Evolutionary conservation across 2,329 filamentous ascomycete species (phyloP).

Genomic region (Calonectria honghensis): DNA sequence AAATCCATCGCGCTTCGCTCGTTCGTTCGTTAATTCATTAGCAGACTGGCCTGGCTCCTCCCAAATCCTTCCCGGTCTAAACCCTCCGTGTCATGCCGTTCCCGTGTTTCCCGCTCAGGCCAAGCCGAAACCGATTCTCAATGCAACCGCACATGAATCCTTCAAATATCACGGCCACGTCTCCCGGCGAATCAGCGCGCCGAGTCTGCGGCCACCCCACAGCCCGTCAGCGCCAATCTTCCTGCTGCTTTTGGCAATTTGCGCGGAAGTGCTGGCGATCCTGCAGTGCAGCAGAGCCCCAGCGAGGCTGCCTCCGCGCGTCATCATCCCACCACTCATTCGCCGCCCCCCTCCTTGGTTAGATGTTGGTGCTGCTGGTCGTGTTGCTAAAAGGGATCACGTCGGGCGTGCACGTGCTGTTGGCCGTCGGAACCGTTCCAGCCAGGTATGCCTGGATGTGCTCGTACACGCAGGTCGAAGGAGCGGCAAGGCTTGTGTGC

Average conservation of each 20-base stretch:
- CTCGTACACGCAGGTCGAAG: conserved; percentile 5
- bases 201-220: not conserved
- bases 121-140: conserved; percentile 11
- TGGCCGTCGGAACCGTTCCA: not conserved
- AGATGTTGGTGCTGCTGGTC: not conserved
- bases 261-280: not conserved
- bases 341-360: too few relatives aligned
- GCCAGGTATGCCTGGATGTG: conserved; percentile 16
- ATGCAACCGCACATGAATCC: conserved; percentile 10
- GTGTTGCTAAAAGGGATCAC: conserved; percentile 9
- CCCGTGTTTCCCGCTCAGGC: conserved; percentile 1
- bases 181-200: not conserved
- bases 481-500: conserved; percentile 12
- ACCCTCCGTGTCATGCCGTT: conserved; percentile 17
- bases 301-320: conserved; percentile 1
- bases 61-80: not conserved
- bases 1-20: not conserved
- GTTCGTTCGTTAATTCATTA: conserved; percentile 1
- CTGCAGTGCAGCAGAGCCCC: not conserved
- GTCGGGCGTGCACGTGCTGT: conserved; percentile 1
- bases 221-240: not conserved
- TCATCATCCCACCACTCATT: not conserved
- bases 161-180: not conserved
- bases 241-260: conserved; percentile 2
- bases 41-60: not conserved